Evolutionary conservation across 805 yeast species (phyloP), one percentile per base, ranked within the genome.

Genomic region (Candida glaebosa): DNA sequence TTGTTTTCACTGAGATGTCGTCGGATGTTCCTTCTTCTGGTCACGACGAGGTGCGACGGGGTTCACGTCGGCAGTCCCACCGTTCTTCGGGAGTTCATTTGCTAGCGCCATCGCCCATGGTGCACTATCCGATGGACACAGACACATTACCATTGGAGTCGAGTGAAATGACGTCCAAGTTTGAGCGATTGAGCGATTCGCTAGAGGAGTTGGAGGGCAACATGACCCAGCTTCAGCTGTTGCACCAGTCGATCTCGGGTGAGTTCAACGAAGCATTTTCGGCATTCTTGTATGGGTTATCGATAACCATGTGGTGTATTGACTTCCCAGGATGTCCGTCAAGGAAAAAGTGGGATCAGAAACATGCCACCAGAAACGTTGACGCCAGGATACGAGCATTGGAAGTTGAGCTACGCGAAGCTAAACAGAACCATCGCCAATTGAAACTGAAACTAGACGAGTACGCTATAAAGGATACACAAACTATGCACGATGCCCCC

Each of bases 271-370:
- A 88, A 60, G 77, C 87, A 2, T 78, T 89, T 51, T 81, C 87
- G 1, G 70, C 90, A 31, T 81, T 88, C 41, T 57, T 88, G 39
- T 87, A 85, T 53, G 96, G 96, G 1, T 62, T 88, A 38, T 79
- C 84, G 56, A 80, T 87, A 60, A 87, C 89, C 53, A 90, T 95
- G 46, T 88, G 93, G 83, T 86, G 96, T 61, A 84, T 84, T 19
- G 89, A 85, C 53, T 86, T 86, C 51, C 72, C 71, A 1, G 67
- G 66, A 1, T 56, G 66, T 36, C 73, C 73, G 8, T 58, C 67
- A 9, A 52, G 52, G 38, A 59, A 56, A 18, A 61, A 55, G 18
- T 62, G 63, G 59, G 69, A 67, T 36, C 56, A 57, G 41, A 51
- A 60, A 20, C 54, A 58, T 46, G 47, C 43, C 18, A 48, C 51